Evolutionary conservation across 2,329 filamentous ascomycete species (phyloP).

Genomic region (Exophiala viscosa): DNA sequence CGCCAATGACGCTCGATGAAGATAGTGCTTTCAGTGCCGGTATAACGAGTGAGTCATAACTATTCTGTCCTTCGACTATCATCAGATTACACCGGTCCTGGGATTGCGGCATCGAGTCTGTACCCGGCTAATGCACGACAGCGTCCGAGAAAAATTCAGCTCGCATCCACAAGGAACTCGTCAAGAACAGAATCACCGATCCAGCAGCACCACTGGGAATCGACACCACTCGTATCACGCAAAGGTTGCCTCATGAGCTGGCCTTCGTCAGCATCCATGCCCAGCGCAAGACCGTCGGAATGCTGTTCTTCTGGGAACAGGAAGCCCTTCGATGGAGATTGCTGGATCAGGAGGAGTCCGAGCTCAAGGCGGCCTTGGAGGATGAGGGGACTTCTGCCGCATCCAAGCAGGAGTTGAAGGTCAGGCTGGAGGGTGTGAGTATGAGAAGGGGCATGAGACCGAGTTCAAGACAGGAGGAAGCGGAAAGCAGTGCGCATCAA

Average conservation of each 20-base stretch:
- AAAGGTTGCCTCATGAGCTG: constrained; percentile 1
- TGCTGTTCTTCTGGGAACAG: constrained; percentile 9
- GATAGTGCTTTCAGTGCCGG: not conserved
- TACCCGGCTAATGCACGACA: not conserved
- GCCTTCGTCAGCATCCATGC: constrained; percentile 2
- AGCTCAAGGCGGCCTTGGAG: not conserved
- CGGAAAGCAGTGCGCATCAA: not conserved
- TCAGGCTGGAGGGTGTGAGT: not conserved
- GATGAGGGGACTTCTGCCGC: not conserved
- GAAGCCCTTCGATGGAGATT: constrained; percentile 4
- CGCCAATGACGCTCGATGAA: constrained; percentile 1
- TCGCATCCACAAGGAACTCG: constrained; percentile 1
- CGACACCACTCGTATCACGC: constrained; percentile 1
- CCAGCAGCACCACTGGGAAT: not conserved
- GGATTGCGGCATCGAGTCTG: too few relatives aligned
- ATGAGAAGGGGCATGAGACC: not conserved
- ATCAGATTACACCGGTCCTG: too few relatives aligned
- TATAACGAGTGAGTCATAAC: not conserved
- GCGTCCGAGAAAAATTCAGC: not conserved
- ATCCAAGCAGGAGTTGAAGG: not conserved
- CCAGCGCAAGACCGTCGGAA: constrained; percentile 4
- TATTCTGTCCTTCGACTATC: not conserved
- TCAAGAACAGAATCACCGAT: not conserved
- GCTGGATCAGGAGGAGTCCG: not conserved
- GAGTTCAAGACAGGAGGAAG: not conserved